A percentile compares a stretch with the other conserved stretches of the same genome.
These are phyloP conservation scores for Karstenula rhodostoma DNA, from an alignment of 2,329 filamentous ascomycete species.

Conservation along the genomic window DNA sequence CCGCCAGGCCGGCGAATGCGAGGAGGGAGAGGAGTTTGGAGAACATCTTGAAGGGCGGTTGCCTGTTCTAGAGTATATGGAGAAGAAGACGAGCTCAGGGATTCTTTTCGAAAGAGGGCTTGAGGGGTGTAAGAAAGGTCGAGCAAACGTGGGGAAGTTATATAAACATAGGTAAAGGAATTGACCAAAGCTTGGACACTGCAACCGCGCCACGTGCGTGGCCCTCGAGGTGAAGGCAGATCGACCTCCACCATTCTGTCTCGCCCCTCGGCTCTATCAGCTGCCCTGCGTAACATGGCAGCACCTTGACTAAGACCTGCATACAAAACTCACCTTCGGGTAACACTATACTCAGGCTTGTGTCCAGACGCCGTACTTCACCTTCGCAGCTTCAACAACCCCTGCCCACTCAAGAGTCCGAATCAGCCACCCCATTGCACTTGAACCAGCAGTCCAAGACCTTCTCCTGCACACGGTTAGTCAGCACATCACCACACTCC, in stretches of 20 bases:
- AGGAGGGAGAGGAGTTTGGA: not conserved
- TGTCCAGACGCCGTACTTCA: not conserved
- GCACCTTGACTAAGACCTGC: too few species aligned
- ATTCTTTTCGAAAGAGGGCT: not conserved
- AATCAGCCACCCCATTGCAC: slow-evolving; percentile 2
- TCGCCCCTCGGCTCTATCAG: not conserved
- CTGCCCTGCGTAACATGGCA: not conserved
- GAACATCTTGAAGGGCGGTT: not conserved
- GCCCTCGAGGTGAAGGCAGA: not conserved
- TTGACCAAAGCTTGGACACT: not conserved
- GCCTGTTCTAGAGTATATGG: not conserved
- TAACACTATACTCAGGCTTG: too few species aligned
- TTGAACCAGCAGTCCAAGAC: slow-evolving; percentile 5
- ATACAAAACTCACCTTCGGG: too few species aligned
- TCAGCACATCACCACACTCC: not conserved
- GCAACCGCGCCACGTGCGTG: not conserved
- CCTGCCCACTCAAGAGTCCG: not conserved
- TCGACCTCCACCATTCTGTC: not conserved
- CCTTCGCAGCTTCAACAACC: not conserved
- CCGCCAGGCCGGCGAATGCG: not conserved
- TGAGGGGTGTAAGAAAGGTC: not conserved
- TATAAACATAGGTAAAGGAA: not conserved
- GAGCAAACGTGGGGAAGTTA: not conserved
- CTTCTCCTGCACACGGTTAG: slow-evolving; percentile 1
- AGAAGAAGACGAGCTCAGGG: not conserved